These are phyloP conservation scores for Ophiosphaerella narmari DNA, from an alignment of 2,329 filamentous ascomycete genomes.

Conservation along the genomic window DNA sequence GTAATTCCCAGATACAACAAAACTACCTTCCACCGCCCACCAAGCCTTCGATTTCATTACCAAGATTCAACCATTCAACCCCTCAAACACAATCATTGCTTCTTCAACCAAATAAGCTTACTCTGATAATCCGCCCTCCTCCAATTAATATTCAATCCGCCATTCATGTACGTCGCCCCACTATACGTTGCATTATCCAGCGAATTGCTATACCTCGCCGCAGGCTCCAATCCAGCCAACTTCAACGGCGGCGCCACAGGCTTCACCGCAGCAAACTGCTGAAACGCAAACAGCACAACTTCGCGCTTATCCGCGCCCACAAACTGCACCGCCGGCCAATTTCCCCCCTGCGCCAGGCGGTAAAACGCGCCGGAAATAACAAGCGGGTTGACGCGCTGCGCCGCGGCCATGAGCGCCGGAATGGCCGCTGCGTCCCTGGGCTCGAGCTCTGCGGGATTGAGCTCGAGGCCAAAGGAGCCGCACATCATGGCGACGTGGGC, in stretches of 20 bases:
- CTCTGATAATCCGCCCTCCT: constrained; percentile 60
- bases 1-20: too few relatives aligned
- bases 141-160: constrained; percentile 61
- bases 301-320: constrained; percentile 56
- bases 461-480: constrained; percentile 68
- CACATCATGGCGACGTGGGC: constrained; percentile 72
- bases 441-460: constrained; percentile 60
- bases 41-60: too few relatives aligned
- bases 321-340: constrained; percentile 67
- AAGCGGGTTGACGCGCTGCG: constrained; percentile 63
- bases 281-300: constrained; percentile 65
- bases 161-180: constrained; percentile 66
- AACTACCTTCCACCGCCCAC: too few relatives aligned
- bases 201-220: constrained; percentile 57
- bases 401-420: constrained; percentile 59
- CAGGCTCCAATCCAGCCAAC: constrained; percentile 61
- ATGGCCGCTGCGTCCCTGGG: constrained; percentile 59
- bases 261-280: constrained; percentile 59
- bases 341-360: constrained; percentile 61
- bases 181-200: constrained; percentile 59
- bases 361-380: constrained; percentile 64
- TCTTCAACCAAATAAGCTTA: constrained; percentile 61
- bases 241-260: constrained; percentile 59
- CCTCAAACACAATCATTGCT: constrained; percentile 2
- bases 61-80: too few relatives aligned